Percentiles rank a stretch among this genome's conserved stretches.
Conservation (phyloP, 176 grass and related monocot genomes). For the Aegilops umbellulata region DNA sequence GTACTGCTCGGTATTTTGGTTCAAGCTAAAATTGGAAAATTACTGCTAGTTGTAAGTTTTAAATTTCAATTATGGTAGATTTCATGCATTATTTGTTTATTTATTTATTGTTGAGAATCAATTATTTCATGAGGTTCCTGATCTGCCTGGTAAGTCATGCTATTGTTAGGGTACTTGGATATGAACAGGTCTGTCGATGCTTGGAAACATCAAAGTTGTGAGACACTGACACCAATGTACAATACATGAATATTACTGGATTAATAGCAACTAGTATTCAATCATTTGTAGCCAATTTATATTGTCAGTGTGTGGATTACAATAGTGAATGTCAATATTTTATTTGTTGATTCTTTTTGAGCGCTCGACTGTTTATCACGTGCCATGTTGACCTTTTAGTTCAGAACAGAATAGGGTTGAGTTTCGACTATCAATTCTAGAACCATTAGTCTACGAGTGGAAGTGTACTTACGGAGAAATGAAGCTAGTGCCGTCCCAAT, state of each 20-base stretch:
- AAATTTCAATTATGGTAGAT: neutral
- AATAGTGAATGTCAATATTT: neutral
- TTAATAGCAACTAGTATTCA: neutral
- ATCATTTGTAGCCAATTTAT: neutral
- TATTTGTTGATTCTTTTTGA: neutral
- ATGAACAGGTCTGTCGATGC: neutral
- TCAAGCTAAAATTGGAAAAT: neutral
- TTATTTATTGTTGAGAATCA: neutral
- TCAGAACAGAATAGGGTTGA: neutral
- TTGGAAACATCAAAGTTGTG: neutral
- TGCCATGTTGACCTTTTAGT: neutral
- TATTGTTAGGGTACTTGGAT: neutral
- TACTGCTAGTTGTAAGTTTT: neutral
- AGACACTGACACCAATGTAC: neutral
- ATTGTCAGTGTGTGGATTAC: neutral
- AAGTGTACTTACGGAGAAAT: slow-evolving; percentile 54
- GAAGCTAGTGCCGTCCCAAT: slow-evolving; percentile 49
- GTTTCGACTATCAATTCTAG: neutral
- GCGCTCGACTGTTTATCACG: neutral
- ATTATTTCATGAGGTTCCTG: neutral
- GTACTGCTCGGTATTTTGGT: neutral
- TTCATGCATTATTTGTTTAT: neutral
- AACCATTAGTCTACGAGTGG: neutral
- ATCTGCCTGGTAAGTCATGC: neutral
- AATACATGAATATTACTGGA: neutral